These are phyloP conservation scores for Penicillium sp. DNA, from an alignment of 2,329 filamentous ascomycete species.

Conservation along the genomic window DNA sequence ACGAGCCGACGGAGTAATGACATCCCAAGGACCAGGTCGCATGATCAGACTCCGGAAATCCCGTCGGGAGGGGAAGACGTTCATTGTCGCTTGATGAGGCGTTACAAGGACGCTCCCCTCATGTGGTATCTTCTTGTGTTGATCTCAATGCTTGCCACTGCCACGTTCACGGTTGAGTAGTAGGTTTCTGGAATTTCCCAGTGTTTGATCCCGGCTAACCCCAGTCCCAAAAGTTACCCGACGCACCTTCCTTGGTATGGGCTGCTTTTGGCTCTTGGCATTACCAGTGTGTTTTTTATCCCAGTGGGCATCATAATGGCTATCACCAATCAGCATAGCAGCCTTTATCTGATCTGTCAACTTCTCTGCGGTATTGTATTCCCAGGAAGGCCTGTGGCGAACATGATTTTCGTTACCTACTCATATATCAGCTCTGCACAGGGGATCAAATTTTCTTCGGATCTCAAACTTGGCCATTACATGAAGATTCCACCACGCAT, in stretches of 20 bases:
- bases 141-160: conserved; percentile 71
- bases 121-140: conserved; percentile 79
- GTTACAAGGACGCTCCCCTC: conserved; percentile 77
- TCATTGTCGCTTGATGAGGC: conserved; percentile 78
- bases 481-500: conserved; percentile 62
- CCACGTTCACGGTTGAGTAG: conserved; percentile 83
- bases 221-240: conserved; percentile 61
- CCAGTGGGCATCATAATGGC: conserved; percentile 92
- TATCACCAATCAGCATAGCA: conserved; percentile 85
- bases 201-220: conserved; percentile 16
- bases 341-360: conserved; percentile 83
- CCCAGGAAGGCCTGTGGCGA: conserved; percentile 80
- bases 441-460: conserved; percentile 83
- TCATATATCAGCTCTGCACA: conserved; percentile 87
- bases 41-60: conserved; percentile 21
- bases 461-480: conserved; percentile 72
- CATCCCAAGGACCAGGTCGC: conserved; percentile 22
- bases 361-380: conserved; percentile 79
- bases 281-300: conserved; percentile 80
- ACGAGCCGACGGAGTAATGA: conserved; percentile 12
- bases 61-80: conserved; percentile 74
- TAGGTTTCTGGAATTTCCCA: conserved; percentile 45
- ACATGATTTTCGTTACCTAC: conserved; percentile 92
- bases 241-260: conserved; percentile 86
- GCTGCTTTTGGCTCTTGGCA: conserved; percentile 71